Evolutionary conservation across 1,139 yeast species (phyloP), one percentile per base, ranked within the genome.

Genomic region (Yamadazyma diospyri): DNA sequence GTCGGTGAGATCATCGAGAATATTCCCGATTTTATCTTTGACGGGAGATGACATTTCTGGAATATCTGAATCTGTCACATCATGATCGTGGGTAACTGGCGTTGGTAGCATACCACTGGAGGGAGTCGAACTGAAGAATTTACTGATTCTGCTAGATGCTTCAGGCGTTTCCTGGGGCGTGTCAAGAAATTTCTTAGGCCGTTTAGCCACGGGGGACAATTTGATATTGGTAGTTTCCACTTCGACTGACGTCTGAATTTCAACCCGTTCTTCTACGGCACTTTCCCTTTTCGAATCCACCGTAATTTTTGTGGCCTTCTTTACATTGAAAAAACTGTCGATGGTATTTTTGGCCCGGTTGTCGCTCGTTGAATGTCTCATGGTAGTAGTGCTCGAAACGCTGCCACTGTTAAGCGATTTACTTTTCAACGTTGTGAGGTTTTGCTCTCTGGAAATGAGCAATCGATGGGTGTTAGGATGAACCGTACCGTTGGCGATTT

Each of bases 401-500:
- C 18, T 17, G 12, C 35, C 30, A 13, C 26, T 13, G 25, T 39
- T 42, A 5, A 59, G 39, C 6, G 69, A 60, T 3, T 40, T 40
- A 29, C 64, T 55, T 43, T 53, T 57, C 29, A 53, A 42, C 9
- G 31, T 35, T 4, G 38, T 23, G 29, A 64, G 41, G 28, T 54
- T 55, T 38, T 61, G 69, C 39, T 75, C 81, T 40, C 80, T 54
- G 1, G 78, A 61, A 0, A 64, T 49, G 20, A 78, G 63, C 12
- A 55, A 48, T 25, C 61, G 57, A 45, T 75, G 81, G 6, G 80
- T 69, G 22, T 72, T 66, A 0, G 97, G 96, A 50, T 81, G 76
- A 6, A 84, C 47, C 10, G 64, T 67, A 0, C 95, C 97, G 11
- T 47, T 48, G 14, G 95, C 86, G 15, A 87, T 69, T 25, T 61